These are phyloP conservation scores for Arthrobotrys sinensis DNA, from an alignment of 2,329 filamentous ascomycete species.

Conservation along the genomic window DNA sequence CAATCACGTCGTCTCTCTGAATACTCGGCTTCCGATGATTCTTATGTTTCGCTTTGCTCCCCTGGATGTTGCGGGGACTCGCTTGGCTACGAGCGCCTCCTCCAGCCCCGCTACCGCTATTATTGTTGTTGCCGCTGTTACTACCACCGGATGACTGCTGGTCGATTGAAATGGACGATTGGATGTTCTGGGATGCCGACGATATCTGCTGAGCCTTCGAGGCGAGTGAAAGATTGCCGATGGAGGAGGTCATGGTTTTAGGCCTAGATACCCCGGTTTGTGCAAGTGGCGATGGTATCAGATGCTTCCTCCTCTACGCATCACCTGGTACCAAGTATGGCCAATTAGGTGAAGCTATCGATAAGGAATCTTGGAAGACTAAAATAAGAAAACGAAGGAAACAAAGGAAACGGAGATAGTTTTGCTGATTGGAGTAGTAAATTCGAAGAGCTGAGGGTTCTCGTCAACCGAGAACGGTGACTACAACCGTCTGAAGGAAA, in stretches of 20 bases:
- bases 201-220: constrained; percentile 58
- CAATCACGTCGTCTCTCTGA: constrained; percentile 81
- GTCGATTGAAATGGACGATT: constrained; percentile 47
- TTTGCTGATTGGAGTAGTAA: not conserved
- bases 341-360: not conserved
- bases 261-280: not conserved
- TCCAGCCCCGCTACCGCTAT: constrained; percentile 17
- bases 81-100: constrained; percentile 38
- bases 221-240: constrained; percentile 50
- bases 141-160: constrained; percentile 45
- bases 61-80: constrained; percentile 80
- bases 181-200: constrained; percentile 34
- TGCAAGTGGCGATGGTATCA: constrained; percentile 36
- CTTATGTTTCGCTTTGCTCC: constrained; percentile 84
- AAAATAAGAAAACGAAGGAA: not conserved
- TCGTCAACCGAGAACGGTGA: constrained; percentile 62
- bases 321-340: not conserved
- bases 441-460: constrained; percentile 21
- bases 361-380: not conserved
- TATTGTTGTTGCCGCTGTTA: constrained; percentile 17
- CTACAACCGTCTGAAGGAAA: constrained; percentile 56
- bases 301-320: constrained; percentile 19
- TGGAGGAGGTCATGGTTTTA: constrained; percentile 56
- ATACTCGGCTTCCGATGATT: constrained; percentile 81
- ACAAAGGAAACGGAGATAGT: constrained; percentile 1